Evolutionary conservation across 805 yeast genomes (phyloP).

Genomic region (Pichia rugopelliculosa): DNA sequence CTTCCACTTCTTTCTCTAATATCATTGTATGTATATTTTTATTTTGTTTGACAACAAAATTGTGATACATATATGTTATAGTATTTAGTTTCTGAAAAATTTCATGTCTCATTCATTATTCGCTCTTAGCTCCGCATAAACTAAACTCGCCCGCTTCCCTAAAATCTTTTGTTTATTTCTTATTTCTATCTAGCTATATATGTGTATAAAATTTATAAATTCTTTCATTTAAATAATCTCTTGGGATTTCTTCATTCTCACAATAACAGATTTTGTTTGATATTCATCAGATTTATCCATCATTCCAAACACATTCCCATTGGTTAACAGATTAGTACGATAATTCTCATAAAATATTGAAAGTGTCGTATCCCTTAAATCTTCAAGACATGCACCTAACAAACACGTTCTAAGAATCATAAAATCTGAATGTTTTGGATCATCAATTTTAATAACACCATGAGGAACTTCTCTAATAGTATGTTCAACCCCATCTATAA

Average conservation of each 20-base stretch:
- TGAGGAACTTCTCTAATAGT: slow-evolving; percentile 79
- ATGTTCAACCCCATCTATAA: slow-evolving; percentile 61
- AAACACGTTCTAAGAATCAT: slow-evolving; percentile 65
- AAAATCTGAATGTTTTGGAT: slow-evolving; percentile 75
- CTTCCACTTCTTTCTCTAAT: neutral
- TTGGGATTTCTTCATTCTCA: neutral
- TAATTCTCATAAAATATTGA: slow-evolving; percentile 69
- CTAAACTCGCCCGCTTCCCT: no score
- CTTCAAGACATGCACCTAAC: slow-evolving; percentile 74
- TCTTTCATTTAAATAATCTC: neutral
- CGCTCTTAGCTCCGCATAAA: no score
- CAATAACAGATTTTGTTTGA: neutral
- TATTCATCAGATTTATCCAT: neutral
- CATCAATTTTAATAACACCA: slow-evolving; percentile 80
- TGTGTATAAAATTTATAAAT: neutral
- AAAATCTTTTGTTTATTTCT: no score
- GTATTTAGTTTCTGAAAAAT: neutral
- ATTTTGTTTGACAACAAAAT: no score
- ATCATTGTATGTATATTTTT: slow-evolving; percentile 4
- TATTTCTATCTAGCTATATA: slow-evolving; percentile 4
- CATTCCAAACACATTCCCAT: slow-evolving; percentile 5
- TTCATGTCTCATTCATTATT: no score
- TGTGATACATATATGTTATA: no score
- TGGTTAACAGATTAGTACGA: slow-evolving; percentile 43
- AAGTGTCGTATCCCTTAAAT: slow-evolving; percentile 68